Base-by-base conservation (phyloP, 139 green algal genomes). In the Ettlia oleoabundans region DNA sequence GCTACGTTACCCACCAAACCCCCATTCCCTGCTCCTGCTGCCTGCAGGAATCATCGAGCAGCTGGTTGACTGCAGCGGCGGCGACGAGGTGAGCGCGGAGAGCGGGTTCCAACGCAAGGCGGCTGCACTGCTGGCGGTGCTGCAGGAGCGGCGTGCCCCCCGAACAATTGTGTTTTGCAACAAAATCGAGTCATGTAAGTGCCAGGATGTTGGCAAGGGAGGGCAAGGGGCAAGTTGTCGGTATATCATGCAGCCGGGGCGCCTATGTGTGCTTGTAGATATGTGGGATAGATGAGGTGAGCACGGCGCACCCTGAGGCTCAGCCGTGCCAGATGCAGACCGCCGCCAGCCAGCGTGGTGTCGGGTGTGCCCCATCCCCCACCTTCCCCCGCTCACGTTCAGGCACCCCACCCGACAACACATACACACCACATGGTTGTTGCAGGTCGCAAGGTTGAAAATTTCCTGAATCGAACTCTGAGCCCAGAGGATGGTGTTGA, bases 31-130 rank as follows among this genome's bases (percentile, higher is more conserved):
- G n/a, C n/a, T n/a, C n/a, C n/a, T n/a, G n/a, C n/a, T n/a, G n/a
- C n/a, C n/a, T n/a, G n/a, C n/a, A n/a, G n/a, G 93, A 5, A 82
- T 94, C 58, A 77, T 81, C n/a, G 93, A 98, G 90, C 91, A 97
- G 88, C 87, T 99, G 37, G 86, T 99, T 35, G 96, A 99, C 87
- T 99, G 96, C 89, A 93, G 84, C 70, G 95, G 96, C n/a, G 96
- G 94, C 22, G 92, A 94, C 15, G 92, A 95, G 55, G 88, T 96
- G 13, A 89, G 78, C 26, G 89, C 95, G 47, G 95, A 97, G 84
- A 91, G 37, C 28, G 95, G 92, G 32, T 92, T 91, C 32, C 41
- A 51, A 52, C 89, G 95, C 71, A 98, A 98, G 89, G 81, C 90
- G 21, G 90, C 90, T 18, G 93, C 94, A 32, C 82, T 98, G 53